Base-by-base conservation (phyloP, 208 protist genomes). In the Giardia muris region DNA sequence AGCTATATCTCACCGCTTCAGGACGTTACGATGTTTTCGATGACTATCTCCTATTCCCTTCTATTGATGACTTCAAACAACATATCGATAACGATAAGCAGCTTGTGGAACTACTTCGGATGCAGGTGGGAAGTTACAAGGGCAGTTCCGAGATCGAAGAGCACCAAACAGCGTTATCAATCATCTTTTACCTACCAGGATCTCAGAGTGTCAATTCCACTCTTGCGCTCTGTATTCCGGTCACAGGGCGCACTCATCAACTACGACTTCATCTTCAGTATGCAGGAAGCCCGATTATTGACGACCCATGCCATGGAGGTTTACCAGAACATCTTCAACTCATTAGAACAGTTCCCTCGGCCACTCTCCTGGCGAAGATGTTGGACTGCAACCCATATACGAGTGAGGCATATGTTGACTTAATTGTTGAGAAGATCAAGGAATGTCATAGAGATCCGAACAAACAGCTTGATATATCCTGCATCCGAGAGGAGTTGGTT, bases 181-280 rank as follows among this genome's bases (percentile, higher is more conserved):
- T 76, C 19, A 76, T 76, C 57, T 10, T 39, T 39, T 76, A 76
- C 57, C 19, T 76, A 30, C 57, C 10, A 10, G 57, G 10, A 39
- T 10, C 10, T 76, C 30, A 10, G 30, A 39, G 19, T 10, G 30
- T 30, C 10, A 10, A 76, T 39, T 39, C 57, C 19, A 30, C 57
- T 76, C 30, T 76, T 10, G 57, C 57, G 19, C 10, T 76, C 19
- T 76, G 57, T 76, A 30, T 76, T 76, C 86, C 86, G 4, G 45
- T 89, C n/a, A 89, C 86, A 89, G 86, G 86, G 4, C 4, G 86
- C 19, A 89, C 22, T 46, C 86, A 89, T 43, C 42, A 89, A 43
- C 42, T 89, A 89, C n/a, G 86, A 43, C 22, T 89, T 43, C 86
- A 89, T 89, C 42, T 10, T 4, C 4, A 89, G 86, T 4, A 10